Percentiles rank a stretch among this genome's conserved stretches.
Conservation (phyloP, 805 yeast species). For the Kodamaea kakaduensis region DNA sequence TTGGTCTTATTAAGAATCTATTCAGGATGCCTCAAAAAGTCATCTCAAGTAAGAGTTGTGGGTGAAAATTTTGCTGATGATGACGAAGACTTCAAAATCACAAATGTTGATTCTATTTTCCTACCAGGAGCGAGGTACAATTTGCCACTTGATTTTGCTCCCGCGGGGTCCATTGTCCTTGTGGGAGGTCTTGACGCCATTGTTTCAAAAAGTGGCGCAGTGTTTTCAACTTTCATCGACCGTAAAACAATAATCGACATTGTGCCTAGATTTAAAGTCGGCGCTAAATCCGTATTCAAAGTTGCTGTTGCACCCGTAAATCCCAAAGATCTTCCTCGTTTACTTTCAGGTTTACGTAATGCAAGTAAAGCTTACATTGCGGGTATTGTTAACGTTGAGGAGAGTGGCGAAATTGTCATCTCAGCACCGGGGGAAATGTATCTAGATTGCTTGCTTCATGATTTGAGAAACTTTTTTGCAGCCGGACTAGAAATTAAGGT, state of each 20-base stretch:
- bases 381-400: constrained; percentile 68
- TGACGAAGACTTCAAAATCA: constrained; percentile 48
- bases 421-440: constrained; percentile 85
- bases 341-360: constrained; percentile 65
- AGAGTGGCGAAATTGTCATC: constrained; percentile 81
- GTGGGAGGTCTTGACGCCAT: constrained; percentile 58
- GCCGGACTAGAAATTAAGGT: constrained; percentile 66
- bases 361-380: constrained; percentile 64
- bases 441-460: constrained; percentile 78
- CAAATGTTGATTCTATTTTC: constrained; percentile 40
- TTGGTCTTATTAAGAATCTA: constrained; percentile 59
- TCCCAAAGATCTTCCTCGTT: constrained; percentile 73
- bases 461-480: constrained; percentile 60
- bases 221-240: constrained; percentile 27
- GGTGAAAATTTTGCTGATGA: constrained; percentile 53
- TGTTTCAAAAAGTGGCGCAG: constrained; percentile 58
- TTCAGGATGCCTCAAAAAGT: constrained; percentile 53
- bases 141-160: constrained; percentile 48
- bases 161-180: constrained; percentile 66
- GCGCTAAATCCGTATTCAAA: constrained; percentile 56
- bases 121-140: constrained; percentile 71
- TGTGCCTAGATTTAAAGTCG: constrained; percentile 2
- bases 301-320: constrained; percentile 77
- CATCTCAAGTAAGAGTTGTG: constrained; percentile 47
- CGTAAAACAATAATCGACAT: constrained; percentile 22